Evolutionary conservation across 75 land plant species (phyloP).

Genomic region (Pinus taeda): DNA sequence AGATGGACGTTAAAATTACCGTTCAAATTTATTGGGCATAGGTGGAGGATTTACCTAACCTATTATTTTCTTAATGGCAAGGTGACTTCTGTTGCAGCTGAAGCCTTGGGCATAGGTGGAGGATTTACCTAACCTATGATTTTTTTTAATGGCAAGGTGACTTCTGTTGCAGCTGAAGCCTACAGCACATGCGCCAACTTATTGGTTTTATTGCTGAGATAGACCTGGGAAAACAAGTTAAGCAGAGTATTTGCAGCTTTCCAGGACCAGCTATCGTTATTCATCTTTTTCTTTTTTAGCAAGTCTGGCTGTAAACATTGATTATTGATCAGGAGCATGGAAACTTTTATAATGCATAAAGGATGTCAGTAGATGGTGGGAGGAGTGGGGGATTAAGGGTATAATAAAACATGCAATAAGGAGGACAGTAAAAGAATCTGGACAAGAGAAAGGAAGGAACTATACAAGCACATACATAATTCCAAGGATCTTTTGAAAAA

Average conservation of each 20-base stretch:
- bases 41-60: neutral
- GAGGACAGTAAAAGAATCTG: no score
- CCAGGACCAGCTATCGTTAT: neutral
- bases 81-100: neutral
- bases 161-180: conserved; percentile 7
- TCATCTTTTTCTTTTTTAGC: neutral
- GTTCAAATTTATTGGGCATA: neutral
- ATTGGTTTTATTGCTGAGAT: neutral
- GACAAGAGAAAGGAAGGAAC: no score
- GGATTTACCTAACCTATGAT: neutral
- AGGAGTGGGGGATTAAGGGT: no score
- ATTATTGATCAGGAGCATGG: neutral
- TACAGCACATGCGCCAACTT: neutral
- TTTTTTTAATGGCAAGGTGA: neutral
- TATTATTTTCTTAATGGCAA: neutral
- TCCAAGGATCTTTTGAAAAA: no score
- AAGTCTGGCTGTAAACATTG: neutral
- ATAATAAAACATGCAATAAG: no score
- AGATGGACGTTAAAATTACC: neutral
- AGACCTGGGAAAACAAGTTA: neutral
- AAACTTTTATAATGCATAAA: no score
- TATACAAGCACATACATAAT: no score
- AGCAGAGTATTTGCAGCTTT: neutral
- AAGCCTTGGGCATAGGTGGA: conserved; percentile 4
- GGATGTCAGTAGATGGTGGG: no score